Conservation (phyloP, 2,329 filamentous ascomycete genomes). For the Ampelomyces quisqualis region DNA sequence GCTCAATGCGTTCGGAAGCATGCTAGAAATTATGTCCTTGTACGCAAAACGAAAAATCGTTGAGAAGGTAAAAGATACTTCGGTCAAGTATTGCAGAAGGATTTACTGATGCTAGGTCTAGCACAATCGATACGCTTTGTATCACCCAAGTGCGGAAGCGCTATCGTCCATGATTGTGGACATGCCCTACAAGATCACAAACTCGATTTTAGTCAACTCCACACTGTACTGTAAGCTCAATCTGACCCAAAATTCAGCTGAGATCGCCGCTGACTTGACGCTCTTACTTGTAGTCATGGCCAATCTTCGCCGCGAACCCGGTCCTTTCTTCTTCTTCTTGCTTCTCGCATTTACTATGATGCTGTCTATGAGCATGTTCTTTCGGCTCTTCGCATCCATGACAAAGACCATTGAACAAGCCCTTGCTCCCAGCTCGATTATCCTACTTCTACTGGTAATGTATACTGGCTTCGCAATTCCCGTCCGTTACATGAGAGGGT, state of each 20-base stretch:
- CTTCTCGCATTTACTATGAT: constrained; percentile 58
- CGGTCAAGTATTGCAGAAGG: too few relatives aligned
- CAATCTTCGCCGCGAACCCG: constrained; percentile 68
- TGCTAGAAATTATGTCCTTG: constrained; percentile 62
- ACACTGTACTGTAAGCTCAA: constrained; percentile 65
- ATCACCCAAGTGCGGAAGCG: constrained; percentile 82
- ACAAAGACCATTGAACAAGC: constrained; percentile 64
- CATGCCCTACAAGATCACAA: constrained; percentile 72
- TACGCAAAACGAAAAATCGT: constrained; percentile 86
- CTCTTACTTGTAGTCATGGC: constrained; percentile 62
- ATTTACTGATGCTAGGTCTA: constrained; percentile 30
- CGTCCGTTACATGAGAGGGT: constrained; percentile 55
- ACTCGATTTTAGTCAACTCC: constrained; percentile 71
- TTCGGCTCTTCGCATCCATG: constrained; percentile 71
- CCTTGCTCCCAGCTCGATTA: constrained; percentile 53
- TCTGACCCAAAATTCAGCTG: not conserved
- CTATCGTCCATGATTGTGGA: constrained; percentile 79
- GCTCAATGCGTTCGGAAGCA: constrained; percentile 57
- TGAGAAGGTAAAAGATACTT: constrained; percentile 58
- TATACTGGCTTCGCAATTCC: constrained; percentile 68
- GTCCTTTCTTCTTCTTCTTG: constrained; percentile 79
- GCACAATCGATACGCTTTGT: constrained; percentile 81
- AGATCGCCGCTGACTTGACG: not conserved
- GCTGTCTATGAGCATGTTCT: constrained; percentile 78
- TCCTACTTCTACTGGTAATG: constrained; percentile 63